A percentile compares a stretch with the other conserved stretches of the same genome.
Conservation (phyloP, 352 stramenopile genomes). For the Peronospora farinosa region DNA sequence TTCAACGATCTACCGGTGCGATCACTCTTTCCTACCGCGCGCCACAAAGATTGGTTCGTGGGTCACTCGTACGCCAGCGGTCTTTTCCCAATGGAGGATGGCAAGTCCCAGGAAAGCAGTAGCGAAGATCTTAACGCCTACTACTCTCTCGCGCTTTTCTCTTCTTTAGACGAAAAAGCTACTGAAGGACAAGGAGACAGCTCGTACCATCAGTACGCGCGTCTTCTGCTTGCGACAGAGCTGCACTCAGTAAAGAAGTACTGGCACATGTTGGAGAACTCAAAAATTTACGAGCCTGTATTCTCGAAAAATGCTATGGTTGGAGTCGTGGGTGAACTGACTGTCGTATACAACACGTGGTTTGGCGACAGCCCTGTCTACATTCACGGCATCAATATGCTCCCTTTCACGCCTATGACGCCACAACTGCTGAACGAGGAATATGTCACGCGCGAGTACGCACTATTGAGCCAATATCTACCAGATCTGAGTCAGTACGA, state of each 20-base stretch:
- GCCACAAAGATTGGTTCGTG: constrained; percentile 95
- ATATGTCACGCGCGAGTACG: constrained; percentile 54
- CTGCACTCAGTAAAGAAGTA: constrained; percentile 91
- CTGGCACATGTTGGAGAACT: constrained; percentile 90
- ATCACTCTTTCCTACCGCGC: constrained; percentile 76
- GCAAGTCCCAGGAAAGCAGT: constrained; percentile 94
- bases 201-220: constrained; percentile 82
- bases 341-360: constrained; percentile 80
- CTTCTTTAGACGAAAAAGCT: constrained; percentile 46
- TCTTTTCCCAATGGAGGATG: constrained; percentile 90
- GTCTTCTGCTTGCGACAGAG: constrained; percentile 89
- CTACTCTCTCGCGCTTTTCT: constrained; percentile 89
- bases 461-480: constrained; percentile 42
- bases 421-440: constrained; percentile 48
- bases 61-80: constrained; percentile 94
- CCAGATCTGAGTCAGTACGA: constrained; percentile 33
- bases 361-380: constrained; percentile 67
- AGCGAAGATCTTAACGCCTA: constrained; percentile 95
- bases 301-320: constrained; percentile 79
- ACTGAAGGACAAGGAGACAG: constrained; percentile 15
- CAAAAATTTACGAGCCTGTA: constrained; percentile 62
- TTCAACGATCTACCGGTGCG: constrained; percentile 43
- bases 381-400: constrained; percentile 82
- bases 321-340: constrained; percentile 70
- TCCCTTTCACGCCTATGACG: constrained; percentile 75